Evolutionary conservation across 768 basidiomycete genomes (phyloP), one percentile per base, ranked within the genome.

Genomic region (Steccherinum ochraceum): DNA sequence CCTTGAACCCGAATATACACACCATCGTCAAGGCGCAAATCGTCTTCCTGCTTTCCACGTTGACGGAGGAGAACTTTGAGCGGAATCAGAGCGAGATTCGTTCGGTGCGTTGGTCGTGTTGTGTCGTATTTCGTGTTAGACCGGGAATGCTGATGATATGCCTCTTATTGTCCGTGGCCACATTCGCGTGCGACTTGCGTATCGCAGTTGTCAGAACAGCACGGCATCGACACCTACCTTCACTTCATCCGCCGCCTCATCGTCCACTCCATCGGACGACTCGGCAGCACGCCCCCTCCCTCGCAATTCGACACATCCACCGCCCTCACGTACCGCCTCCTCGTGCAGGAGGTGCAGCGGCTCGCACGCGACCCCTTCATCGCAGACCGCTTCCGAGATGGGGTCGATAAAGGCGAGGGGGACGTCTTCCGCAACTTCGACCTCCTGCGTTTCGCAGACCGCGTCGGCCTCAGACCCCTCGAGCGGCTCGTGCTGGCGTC

Each of bases 211-310:
- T 90, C 92, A 56, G 93, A 97, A 66, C 89, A 93, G 64, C 93
- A 98, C 78, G 93, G 94, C 52, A 79, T 93, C 61, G 94, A 96
- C 70, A 96, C 93, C 52, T 96, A 97, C 72, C 80, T 93, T 56
- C 94, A 99, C 70, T 96, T 96, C 74, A 90, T 99, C 58, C 90
- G 94, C 55, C 87, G 95, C 56, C 86, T 96, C 69, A 90, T 97
- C 64, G 82, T 87, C 48, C 89, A 92, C 59, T 90, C 91, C 20
- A 85, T 89, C 69, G 72, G 80, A 46, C 80, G 89, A 53, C 77
- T 88, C 41, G 41, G n/a, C 41, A 65, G 79, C 20, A 74, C 82
- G 25, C 72, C 77, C 48, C 72, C 79, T n/a, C 76, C 81, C 21
- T 72, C 86, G 46, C 71, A 80, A 1, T 84, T 84, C 56, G 89